Percentiles rank a stretch among this genome's conserved stretches.
phyloP scores from a whole-genome alignment of 345 rosid genomes.

The Corymbia maculata region DNA sequence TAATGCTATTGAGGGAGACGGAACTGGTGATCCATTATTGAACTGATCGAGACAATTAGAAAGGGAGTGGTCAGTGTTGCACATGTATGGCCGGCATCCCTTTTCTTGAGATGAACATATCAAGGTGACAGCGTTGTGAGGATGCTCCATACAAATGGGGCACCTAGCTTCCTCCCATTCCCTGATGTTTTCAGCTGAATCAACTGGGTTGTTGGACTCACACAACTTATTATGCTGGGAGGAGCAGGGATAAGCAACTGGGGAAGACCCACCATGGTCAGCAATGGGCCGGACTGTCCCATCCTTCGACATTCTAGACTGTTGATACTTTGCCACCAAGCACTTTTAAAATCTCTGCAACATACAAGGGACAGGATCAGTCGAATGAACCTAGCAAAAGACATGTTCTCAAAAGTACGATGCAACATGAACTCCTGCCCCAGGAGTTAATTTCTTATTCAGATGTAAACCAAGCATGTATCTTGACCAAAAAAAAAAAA shows the following conservation, averaged over 20 bases:
- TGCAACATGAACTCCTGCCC: background rate
- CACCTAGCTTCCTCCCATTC: slow-evolving; percentile 68
- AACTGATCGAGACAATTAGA: slow-evolving; percentile 63
- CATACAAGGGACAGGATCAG: background rate
- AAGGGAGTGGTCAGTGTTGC: slow-evolving; percentile 56
- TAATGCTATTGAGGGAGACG: slow-evolving; percentile 6
- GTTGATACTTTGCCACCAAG: background rate
- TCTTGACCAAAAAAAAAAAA: too few species aligned
- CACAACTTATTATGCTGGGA: slow-evolving; percentile 17
- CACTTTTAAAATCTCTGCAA: background rate
- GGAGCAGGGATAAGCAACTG: slow-evolving; percentile 39
- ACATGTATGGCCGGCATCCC: slow-evolving; percentile 65
- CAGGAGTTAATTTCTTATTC: background rate
- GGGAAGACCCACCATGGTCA: slow-evolving; percentile 18
- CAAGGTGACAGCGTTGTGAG: slow-evolving; percentile 63
- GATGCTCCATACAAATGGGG: slow-evolving; percentile 68
- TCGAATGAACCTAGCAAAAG: background rate
- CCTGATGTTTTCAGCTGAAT: slow-evolving; percentile 18
- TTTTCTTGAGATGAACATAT: slow-evolving; percentile 43
- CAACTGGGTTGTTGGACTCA: slow-evolving; percentile 3
- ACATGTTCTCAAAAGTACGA: background rate
- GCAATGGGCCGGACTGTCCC: slow-evolving; percentile 11
- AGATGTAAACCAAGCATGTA: background rate
- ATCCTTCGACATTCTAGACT: slow-evolving; percentile 38
- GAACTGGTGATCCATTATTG: slow-evolving; percentile 6